Percentiles rank a stretch among this genome's conserved stretches.
These are phyloP conservation scores for Phoma sp. DNA, from an alignment of 2,329 filamentous ascomycete genomes.

Conservation along the genomic window DNA sequence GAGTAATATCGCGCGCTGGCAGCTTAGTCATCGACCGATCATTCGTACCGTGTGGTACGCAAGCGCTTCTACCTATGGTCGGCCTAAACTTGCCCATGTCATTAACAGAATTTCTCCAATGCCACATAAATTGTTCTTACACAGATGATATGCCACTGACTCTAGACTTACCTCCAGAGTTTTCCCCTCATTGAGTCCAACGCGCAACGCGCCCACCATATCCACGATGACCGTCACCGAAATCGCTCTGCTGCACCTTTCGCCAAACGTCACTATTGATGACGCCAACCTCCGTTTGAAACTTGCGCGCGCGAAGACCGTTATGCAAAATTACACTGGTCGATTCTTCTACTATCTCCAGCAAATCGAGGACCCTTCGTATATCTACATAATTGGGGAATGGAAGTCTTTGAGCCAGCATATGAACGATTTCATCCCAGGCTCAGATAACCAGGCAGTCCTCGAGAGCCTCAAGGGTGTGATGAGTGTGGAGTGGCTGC, in stretches of 20 bases:
- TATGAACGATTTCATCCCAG: constrained; percentile 52
- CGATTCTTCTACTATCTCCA: constrained; percentile 49
- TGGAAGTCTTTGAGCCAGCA: constrained; percentile 55
- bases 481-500: constrained; percentile 52
- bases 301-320: constrained; percentile 46
- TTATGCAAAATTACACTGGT: constrained; percentile 48
- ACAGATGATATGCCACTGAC: neutral
- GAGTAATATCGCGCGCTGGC: neutral
- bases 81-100: neutral
- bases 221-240: constrained; percentile 52
- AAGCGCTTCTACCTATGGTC: constrained; percentile 10
- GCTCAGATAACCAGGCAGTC: constrained; percentile 50
- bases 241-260: constrained; percentile 52
- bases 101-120: neutral
- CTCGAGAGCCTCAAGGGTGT: constrained; percentile 46
- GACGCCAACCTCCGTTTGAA: constrained; percentile 34
- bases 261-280: constrained; percentile 25
- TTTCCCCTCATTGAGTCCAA: too few relatives aligned
- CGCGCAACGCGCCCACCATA: neutral
- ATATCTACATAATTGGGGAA: constrained; percentile 54
- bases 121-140: neutral
- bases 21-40: neutral
- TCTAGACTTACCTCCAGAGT: neutral
- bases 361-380: constrained; percentile 53
- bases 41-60: neutral